A percentile compares a stretch with the other conserved stretches of the same genome.
phyloP scores from a whole-genome alignment of 2,329 filamentous ascomycete species.

The Diaporthe sp. region DNA sequence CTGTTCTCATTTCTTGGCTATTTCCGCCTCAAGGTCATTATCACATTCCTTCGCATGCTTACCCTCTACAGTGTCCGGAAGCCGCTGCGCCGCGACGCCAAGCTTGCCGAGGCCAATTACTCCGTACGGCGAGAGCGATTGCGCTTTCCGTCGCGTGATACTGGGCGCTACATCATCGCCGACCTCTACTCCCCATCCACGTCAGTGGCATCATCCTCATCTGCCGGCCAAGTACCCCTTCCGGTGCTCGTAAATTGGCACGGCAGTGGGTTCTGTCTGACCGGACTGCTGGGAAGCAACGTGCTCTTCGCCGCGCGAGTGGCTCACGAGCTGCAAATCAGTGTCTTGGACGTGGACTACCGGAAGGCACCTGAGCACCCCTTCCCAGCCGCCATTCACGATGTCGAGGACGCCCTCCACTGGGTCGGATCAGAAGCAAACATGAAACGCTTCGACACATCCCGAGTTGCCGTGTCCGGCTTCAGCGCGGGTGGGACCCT shows the following conservation, averaged over 20 bases:
- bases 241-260: slow-evolving; percentile 6
- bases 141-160: too few species aligned
- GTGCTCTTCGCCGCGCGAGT: slow-evolving; percentile 26
- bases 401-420: slow-evolving; percentile 44
- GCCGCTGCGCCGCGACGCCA: too few species aligned
- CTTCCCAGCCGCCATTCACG: slow-evolving; percentile 56
- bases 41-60: too few species aligned
- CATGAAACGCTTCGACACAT: slow-evolving; percentile 38
- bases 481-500: slow-evolving; percentile 43
- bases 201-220: too few species aligned
- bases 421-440: slow-evolving; percentile 47
- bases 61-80: too few species aligned
- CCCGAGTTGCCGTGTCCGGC: slow-evolving; percentile 41
- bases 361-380: slow-evolving; percentile 59
- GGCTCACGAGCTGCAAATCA: slow-evolving; percentile 33
- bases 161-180: too few species aligned
- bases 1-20: too few species aligned
- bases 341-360: slow-evolving; percentile 55
- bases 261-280: slow-evolving; percentile 21
- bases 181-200: too few species aligned
- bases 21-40: too few species aligned
- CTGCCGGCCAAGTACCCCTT: too few species aligned
- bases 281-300: slow-evolving; percentile 7
- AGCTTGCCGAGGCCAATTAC: too few species aligned
- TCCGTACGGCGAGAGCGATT: too few species aligned